A percentile compares a stretch with the other conserved stretches of the same genome.
Conservation (phyloP, 2,329 filamentous ascomycete species). For the Colletotrichum sp. region DNA sequence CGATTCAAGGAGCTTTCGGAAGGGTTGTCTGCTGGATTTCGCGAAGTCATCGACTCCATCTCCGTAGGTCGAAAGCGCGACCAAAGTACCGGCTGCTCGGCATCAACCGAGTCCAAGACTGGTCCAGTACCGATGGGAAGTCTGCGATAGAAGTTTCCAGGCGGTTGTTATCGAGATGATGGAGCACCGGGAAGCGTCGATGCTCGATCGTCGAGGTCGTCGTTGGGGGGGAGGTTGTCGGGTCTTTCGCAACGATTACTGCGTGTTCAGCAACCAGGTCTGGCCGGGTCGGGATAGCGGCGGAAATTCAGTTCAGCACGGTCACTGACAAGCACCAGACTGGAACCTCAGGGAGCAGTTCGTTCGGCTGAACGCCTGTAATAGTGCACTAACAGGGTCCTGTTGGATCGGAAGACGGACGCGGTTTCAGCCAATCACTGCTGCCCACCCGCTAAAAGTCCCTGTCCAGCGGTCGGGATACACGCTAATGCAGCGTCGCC, state of each 20-base stretch:
- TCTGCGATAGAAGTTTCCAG: not conserved
- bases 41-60: constrained; percentile 39
- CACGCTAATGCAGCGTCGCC: constrained; percentile 20
- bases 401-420: not conserved
- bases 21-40: constrained; percentile 11
- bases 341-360: not conserved
- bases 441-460: not conserved
- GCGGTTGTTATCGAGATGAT: not conserved
- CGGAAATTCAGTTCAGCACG: constrained; percentile 4
- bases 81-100: constrained; percentile 18
- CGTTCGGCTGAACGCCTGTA: constrained; percentile 1
- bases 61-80: constrained; percentile 32
- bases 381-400: constrained; percentile 13
- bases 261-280: not conserved
- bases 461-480: constrained; percentile 21
- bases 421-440: not conserved
- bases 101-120: constrained; percentile 9
- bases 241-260: constrained; percentile 10
- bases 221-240: not conserved
- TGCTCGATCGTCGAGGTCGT: not conserved
- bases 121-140: not conserved
- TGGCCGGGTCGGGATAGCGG: constrained; percentile 6
- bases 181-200: not conserved
- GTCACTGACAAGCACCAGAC: not conserved
- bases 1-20: not conserved